Percentiles rank a stretch among this genome's conserved stretches.
Evolutionary conservation across 108 stramenopile species (phyloP).

Genomic region (Nitzschia palea): DNA sequence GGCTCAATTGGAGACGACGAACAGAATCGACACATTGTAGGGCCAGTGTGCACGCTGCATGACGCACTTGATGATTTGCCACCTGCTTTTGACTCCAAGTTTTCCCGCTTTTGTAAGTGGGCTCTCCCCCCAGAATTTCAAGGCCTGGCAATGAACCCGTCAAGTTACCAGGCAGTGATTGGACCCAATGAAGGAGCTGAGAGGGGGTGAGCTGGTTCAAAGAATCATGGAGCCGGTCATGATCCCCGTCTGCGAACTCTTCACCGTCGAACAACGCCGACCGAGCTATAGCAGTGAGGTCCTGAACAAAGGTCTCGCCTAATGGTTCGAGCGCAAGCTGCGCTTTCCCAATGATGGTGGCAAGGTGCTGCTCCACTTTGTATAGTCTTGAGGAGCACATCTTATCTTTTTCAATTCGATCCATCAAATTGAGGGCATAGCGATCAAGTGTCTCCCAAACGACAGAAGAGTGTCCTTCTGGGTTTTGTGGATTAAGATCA

Average conservation of each 20-base stretch:
- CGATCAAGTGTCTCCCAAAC: conserved; percentile 10
- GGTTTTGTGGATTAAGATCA: background rate
- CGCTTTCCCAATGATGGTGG: conserved; percentile 11
- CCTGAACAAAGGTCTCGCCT: background rate
- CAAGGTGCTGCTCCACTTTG: conserved; percentile 20
- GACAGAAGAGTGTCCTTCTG: background rate
- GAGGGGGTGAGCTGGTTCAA: conserved; percentile 3
- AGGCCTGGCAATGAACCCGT: conserved; percentile 1
- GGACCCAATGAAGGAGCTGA: conserved; percentile 24
- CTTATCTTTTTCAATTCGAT: conserved; percentile 19
- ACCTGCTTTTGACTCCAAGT: conserved; percentile 17
- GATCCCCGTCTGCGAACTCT: conserved; percentile 12
- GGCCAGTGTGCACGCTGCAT: conserved; percentile 30
- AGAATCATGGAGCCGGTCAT: conserved; percentile 11
- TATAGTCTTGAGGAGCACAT: conserved; percentile 1
- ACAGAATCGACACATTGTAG: conserved; percentile 31
- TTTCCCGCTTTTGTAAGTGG: background rate
- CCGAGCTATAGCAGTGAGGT: conserved; percentile 18
- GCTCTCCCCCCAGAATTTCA: background rate
- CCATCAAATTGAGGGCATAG: conserved; percentile 10
- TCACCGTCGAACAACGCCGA: conserved; percentile 15
- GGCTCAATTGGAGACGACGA: conserved; percentile 32
- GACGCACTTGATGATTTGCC: conserved; percentile 39
- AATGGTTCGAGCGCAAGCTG: conserved; percentile 10
- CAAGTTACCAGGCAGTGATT: conserved; percentile 2